These are phyloP conservation scores for Clonostachys rosea DNA, from an alignment of 2,329 filamentous ascomycete species.

Conservation along the genomic window DNA sequence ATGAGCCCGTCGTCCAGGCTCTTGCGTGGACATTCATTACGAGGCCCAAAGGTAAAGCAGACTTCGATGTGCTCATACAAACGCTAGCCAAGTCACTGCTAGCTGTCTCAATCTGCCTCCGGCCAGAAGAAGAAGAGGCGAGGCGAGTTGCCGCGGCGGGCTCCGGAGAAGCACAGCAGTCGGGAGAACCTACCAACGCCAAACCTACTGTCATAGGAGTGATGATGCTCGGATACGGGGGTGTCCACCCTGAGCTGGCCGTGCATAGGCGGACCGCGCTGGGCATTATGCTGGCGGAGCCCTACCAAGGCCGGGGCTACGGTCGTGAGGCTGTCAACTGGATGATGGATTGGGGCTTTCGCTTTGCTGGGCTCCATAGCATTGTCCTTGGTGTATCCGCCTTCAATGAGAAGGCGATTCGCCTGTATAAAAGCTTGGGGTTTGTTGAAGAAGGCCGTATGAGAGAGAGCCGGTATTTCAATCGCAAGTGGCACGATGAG, in stretches of 20 bases:
- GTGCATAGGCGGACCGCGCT: slow-evolving; percentile 16
- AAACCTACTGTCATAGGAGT: slow-evolving; percentile 10
- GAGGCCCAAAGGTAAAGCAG: background rate
- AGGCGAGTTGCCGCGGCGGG: background rate
- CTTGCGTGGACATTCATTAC: background rate
- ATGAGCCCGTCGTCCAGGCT: background rate
- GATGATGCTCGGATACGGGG: slow-evolving; percentile 10
- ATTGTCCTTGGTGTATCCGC: slow-evolving; percentile 31
- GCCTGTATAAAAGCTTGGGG: slow-evolving; percentile 36
- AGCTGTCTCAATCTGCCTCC: slow-evolving; percentile 10
- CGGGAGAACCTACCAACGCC: slow-evolving; percentile 1
- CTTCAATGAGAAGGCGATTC: slow-evolving; percentile 33
- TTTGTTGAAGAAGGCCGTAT: slow-evolving; percentile 35
- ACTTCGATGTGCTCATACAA: background rate
- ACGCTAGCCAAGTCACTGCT: slow-evolving; percentile 5
- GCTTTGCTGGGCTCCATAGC: slow-evolving; percentile 33
- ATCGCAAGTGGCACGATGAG: slow-evolving; percentile 30
- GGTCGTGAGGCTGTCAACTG: slow-evolving; percentile 39
- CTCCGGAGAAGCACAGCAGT: background rate
- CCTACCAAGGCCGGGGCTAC: slow-evolving; percentile 33
- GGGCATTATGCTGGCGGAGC: slow-evolving; percentile 24
- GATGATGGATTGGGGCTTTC: slow-evolving; percentile 40
- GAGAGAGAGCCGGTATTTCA: slow-evolving; percentile 21
- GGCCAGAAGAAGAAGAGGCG: slow-evolving; percentile 2
- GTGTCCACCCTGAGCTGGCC: slow-evolving; percentile 3